phyloP scores from a whole-genome alignment of 2,329 filamentous ascomycete species.

The Fusarium pininemorale region DNA sequence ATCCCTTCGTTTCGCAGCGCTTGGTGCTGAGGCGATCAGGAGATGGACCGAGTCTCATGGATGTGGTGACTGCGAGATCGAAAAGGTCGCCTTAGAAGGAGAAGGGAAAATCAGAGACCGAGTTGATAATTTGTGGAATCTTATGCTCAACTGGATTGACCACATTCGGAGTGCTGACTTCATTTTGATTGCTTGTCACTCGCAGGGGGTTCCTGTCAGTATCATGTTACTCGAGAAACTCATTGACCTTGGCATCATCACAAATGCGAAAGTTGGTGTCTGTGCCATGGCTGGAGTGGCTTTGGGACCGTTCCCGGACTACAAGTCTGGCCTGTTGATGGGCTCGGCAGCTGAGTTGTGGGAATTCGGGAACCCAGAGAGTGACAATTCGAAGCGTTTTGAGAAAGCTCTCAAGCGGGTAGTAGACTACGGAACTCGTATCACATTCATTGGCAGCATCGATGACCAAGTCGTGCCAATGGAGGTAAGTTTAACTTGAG shows the following conservation, averaged over 20 bases:
- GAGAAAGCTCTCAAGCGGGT: conserved; percentile 77
- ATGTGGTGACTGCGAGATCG: conserved; percentile 80
- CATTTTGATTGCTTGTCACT: conserved; percentile 91
- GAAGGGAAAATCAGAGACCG: conserved; percentile 92
- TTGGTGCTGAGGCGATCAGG: conserved; percentile 83
- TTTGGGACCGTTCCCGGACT: conserved; percentile 90
- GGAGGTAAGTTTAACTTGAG: conserved; percentile 66
- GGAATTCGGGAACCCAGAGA: conserved; percentile 86
- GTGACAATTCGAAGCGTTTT: conserved; percentile 83
- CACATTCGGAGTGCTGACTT: conserved; percentile 88
- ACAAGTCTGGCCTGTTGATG: conserved; percentile 88
- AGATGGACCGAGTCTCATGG: conserved; percentile 81
- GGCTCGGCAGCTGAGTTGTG: conserved; percentile 94
- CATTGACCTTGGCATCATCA: conserved; percentile 87
- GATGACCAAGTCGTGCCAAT: conserved; percentile 96
- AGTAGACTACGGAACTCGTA: conserved; percentile 79
- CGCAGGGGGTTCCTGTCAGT: conserved; percentile 92
- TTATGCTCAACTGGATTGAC: conserved; percentile 94
- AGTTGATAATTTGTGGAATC: conserved; percentile 92
- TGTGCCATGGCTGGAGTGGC: conserved; percentile 94
- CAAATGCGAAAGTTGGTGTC: conserved; percentile 79
- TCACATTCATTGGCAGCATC: conserved; percentile 92
- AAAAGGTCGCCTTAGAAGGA: conserved; percentile 93
- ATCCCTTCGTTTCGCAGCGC: conserved; percentile 90
- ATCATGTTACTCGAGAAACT: conserved; percentile 93